Evolutionary conservation across 139 green algal genomes (phyloP), one percentile per base, ranked within the genome.

Genomic region (Closterium sp.): DNA sequence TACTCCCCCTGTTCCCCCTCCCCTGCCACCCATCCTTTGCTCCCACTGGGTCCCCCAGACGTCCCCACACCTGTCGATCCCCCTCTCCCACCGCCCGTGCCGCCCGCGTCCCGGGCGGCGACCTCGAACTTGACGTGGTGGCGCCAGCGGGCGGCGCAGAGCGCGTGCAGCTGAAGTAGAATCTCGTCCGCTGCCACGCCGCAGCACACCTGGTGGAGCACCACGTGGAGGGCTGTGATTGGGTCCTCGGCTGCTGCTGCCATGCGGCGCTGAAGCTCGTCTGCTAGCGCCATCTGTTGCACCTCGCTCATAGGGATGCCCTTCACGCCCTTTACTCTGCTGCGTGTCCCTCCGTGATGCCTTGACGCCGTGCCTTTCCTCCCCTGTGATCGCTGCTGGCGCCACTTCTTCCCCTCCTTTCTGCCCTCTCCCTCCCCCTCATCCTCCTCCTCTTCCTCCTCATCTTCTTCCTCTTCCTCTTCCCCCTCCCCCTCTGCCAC

Each of bases 221-320:
- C 73, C 31, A 45, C n/a, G 89, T 93, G 73, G 21, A 94, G 88
- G n/a, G 30, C 86, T 29, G 34, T 45, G 24, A 92, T 38, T 29
- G 89, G 42, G 84, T 93, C 91, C 9, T 88, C 85, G 24, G 85
- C 86, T 62, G 32, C 27, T 42, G 89, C 89, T 87, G 87, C 89
- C 91, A 94, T 94, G 89, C 88, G 89, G 3, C 91, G 91, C 88
- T 94, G 70, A 88, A 94, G 70, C 28, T 94, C 91, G 22, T 94
- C 88, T 24, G 88, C 45, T 29, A 94, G 89, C n/a, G 50, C 91
- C 29, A 85, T n/a, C 29, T 89, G 30, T 31, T 92, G 91, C 21
- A 42, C 30, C 28, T 94, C 91, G 7, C 84, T 87, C n/a, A 31
- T 32, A 7, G 84, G 28, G 1, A 31, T 21, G 28, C n/a, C n/a